phyloP scores from a whole-genome alignment of 495 filamentous ascomycete genomes.

The Neurospora intermedia region DNA sequence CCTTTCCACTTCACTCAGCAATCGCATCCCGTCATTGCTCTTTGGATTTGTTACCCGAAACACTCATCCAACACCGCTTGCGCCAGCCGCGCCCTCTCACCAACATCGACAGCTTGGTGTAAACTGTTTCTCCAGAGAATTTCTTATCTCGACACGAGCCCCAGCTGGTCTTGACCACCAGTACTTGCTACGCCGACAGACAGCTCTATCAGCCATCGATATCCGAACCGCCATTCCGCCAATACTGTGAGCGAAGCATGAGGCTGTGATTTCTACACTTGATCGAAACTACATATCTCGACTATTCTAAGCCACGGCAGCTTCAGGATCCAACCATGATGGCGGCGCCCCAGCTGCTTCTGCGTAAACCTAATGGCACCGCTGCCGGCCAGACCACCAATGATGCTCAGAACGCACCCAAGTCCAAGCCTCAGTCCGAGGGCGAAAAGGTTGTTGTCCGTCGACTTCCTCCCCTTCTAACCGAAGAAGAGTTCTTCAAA shows the following conservation, averaged over 20 bases:
- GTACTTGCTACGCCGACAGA: background rate
- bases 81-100: background rate
- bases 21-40: background rate
- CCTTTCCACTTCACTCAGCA: background rate
- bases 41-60: background rate
- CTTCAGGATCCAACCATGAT: constrained; percentile 8
- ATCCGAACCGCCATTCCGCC: background rate
- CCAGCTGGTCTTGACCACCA: background rate
- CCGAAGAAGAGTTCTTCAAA: constrained; percentile 62
- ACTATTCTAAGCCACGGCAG: background rate
- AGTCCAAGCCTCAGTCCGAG: constrained; percentile 47
- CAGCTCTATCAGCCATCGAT: background rate
- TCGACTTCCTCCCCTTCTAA: constrained; percentile 76
- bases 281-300: background rate
- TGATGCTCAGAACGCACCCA: constrained; percentile 39
- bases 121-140: background rate
- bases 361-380: constrained; percentile 23
- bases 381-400: constrained; percentile 18
- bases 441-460: constrained; percentile 80
- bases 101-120: background rate
- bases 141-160: background rate
- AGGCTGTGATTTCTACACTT: background rate
- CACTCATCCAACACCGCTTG: background rate
- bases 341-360: constrained; percentile 26
- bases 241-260: background rate